Base-by-base conservation (phyloP, 73 alveolate species). In the Symbiodinium pilosum region DNA sequence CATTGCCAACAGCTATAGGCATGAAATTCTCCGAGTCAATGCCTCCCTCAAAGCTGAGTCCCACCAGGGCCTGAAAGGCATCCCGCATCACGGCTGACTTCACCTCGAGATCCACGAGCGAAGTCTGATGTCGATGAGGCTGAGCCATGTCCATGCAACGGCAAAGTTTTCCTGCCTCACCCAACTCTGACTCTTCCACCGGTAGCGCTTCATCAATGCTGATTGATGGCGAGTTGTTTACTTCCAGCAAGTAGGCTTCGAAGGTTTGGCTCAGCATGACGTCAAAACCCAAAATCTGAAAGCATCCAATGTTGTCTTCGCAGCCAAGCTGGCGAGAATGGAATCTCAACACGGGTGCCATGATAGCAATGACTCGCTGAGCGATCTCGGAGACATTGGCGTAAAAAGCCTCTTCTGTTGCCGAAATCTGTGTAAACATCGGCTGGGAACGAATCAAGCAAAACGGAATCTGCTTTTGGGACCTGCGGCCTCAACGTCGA, bases 241-340 rank as follows among this genome's bases (percentile, higher is more conserved):
- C 99, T 87, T 99, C 99, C 36, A 99, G 56, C 30, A 99, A 84
- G 83, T 86, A 99, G 1, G 99, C 99, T 64, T 98, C 81, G 98
- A 34, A 92, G 21, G 43, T 43, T 52, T 71, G 38, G 73, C 98
- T 99, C 38, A 99, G 94, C 87, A 99, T 86, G 59, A 99, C 54
- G 98, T 99, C 99, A 41, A 99, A 99, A 38, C 99, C 99, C 51
- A 92, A 73, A 47, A 92, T 39, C 92, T 92, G 85, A 24, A 71
- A 71, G 43, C 43, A n/a, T 36, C 85, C 12, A 42, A 71, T 71
- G 38, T 64, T 28, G 32, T 64, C 77, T 32, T 32, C 11, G 32
- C 36, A 26, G 38, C 77, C 77, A 6, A 47, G 59, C 85, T 71
- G 85, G 16, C 85, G 85, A 36, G 12, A 3, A n/a, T 71, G 85